A percentile compares a stretch with the other conserved stretches of the same genome.
Conservation (phyloP, 345 rosid species). For the Eucalyptus regnans region DNA sequence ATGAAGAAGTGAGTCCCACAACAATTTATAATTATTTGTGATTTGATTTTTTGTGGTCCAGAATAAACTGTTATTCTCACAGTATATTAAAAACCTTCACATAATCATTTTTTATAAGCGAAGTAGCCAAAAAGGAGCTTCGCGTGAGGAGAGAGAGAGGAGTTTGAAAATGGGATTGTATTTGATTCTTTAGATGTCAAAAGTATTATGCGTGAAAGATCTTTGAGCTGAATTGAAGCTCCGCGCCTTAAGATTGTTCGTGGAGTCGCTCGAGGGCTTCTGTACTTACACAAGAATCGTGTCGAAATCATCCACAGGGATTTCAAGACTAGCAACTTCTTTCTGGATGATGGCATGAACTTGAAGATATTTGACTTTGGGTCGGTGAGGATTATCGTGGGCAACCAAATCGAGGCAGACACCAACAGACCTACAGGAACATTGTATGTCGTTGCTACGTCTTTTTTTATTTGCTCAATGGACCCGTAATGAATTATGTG, state of each 20-base stretch:
- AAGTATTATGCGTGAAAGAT: too few species aligned
- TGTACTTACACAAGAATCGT: accelerated
- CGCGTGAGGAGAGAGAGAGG: accelerated
- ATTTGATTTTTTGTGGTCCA: accelerated
- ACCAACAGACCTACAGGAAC: background rate
- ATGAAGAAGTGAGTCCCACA: accelerated
- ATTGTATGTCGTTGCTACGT: background rate
- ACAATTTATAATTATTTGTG: too few species aligned
- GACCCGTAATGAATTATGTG: accelerated
- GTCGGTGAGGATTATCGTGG: background rate
- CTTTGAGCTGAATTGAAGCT: too few species aligned
- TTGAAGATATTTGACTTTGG: background rate
- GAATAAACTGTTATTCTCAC: accelerated
- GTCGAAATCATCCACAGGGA: background rate
- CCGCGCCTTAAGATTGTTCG: background rate
- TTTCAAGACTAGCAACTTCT: background rate
- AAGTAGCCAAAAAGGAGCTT: background rate
- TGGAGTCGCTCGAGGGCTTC: background rate
- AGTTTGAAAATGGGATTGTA: too few species aligned
- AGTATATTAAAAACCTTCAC: accelerated
- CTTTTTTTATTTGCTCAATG: background rate
- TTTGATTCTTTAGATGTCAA: too few species aligned
- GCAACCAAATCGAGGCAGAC: background rate
- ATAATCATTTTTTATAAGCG: too few species aligned
- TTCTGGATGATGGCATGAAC: background rate